Base-by-base conservation (phyloP, 345 rosid genomes). In the Arabis hirsuta region DNA sequence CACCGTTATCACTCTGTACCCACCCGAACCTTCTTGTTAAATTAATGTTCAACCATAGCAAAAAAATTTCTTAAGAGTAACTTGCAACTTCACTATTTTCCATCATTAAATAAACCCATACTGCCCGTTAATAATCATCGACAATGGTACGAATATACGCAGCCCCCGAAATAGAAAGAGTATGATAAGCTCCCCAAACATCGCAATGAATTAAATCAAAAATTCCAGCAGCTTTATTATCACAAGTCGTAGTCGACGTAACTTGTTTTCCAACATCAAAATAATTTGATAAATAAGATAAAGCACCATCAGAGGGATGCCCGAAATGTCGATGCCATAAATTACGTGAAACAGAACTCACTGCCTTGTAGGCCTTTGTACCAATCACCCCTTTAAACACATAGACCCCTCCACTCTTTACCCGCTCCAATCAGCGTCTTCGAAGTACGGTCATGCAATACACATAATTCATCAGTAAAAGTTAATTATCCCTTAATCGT, bases 41-140 rank as follows among this genome's bases (percentile, higher is more conserved):
- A 55, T 31, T 55, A 22, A 9, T 19, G 41, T 13, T 55, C 20
- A 27, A 55, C 60, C 60, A 55, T 55, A 42, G 45, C 43, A 6
- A 7, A 34, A 7, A 6, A 2, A 26, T 38, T 1, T 7, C 3
- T 8, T 2, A 9, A 38, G 27, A 26, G 27, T 26, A 2, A 26
- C 27, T 16, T 26, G 27, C 27, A 26, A 26, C 27, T 26, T 26
- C 27, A 26, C 27, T 26, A 0, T 26, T 3, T 26, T 26, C 27
- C 2, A 3, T 1, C 27, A 26, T 1, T 26, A 3, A 26, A 26
- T 26, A 26, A 26, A 26, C 3, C 27, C 27, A 26, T 3, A 26
- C 27, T 26, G 27, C 27, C 27, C 27, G 2, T 26, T 2, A 26
- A 26, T 26, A 26, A 3, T 26, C 27, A 26, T 26, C 27, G 1